Evolutionary conservation across 352 stramenopile species (phyloP), one percentile per base, ranked within the genome.

Genomic region (Globisporangium paddicum): DNA sequence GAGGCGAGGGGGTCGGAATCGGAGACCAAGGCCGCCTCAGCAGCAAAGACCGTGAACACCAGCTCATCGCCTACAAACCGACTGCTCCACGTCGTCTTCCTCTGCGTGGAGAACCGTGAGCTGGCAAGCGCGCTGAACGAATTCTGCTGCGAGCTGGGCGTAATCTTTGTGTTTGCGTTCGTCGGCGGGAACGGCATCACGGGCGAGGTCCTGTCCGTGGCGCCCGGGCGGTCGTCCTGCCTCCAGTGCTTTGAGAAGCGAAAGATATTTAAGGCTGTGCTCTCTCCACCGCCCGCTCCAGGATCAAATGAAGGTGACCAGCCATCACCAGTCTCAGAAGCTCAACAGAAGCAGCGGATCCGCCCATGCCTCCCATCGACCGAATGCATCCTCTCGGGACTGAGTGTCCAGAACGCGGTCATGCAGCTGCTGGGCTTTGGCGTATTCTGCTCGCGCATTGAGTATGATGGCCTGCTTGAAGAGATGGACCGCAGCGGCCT

Each of bases 381-480:
- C 6, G 72, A 82, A 41, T 77, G 72, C 56, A 77, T 86, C 32
- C 63, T 86, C 38, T 63, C 75, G 1, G 73, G 75, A 2, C 55
- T 86, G n/a, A 52, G 62, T 4, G 60, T 73, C 2, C 76, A 86
- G 44, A 74, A 79, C 35, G 69, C 61, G 1, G 14, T 81, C 48
- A 67, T 68, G 72, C 75, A 64, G 19, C 45, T 71, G 28, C 59
- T 79, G 14, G 53, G 35, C 21, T 75, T 73, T 28, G 76, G 73
- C 14, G 37, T 60, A 1, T 62, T 75, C 35, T 73, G 63, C 37
- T 80, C 76, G 3, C 66, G 67, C 2, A 55, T 86, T 23, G 71
- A 79, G 44, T 86, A 80, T 69, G 68, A 77, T 42, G 70, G 71
- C 16, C 67, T 78, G 16, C 52, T 67, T 11, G 76, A 86, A 25